phyloP scores from a whole-genome alignment of 2,329 filamentous ascomycete genomes.

The Seiridium cupressi region DNA sequence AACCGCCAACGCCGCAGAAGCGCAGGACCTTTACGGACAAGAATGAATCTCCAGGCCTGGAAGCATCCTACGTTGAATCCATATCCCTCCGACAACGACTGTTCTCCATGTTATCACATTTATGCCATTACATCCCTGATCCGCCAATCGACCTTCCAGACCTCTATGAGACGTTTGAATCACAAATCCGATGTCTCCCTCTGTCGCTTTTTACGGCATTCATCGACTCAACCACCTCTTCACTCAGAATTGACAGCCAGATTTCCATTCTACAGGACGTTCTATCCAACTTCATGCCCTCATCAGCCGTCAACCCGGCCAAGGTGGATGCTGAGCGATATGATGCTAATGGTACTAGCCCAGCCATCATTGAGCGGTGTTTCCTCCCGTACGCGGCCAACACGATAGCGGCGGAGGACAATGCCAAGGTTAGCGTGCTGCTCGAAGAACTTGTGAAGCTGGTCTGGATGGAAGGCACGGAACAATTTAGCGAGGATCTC shows the following conservation, averaged over 20 bases:
- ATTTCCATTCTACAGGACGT: constrained; percentile 44
- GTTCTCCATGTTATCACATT: constrained; percentile 54
- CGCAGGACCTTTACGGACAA: constrained; percentile 23
- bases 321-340: constrained; percentile 36
- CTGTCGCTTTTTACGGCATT: constrained; percentile 57
- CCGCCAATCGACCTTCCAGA: constrained; percentile 41
- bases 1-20: constrained; percentile 44
- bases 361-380: constrained; percentile 49
- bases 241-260: constrained; percentile 35
- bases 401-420: constrained; percentile 59
- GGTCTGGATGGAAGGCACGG: constrained; percentile 35
- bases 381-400: constrained; percentile 67
- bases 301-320: constrained; percentile 38
- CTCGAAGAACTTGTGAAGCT: constrained; percentile 64
- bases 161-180: constrained; percentile 58
- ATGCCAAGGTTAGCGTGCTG: constrained; percentile 69
- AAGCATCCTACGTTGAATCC: constrained; percentile 47
- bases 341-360: constrained; percentile 37
- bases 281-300: constrained; percentile 43
- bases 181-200: constrained; percentile 56
- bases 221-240: constrained; percentile 35
- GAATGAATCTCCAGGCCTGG: constrained; percentile 38
- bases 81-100: constrained; percentile 62
- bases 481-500: constrained; percentile 35
- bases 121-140: constrained; percentile 42